These are phyloP conservation scores for Ustilago loliicola DNA, from an alignment of 1,284 basidiomycete species.

Conservation along the genomic window DNA sequence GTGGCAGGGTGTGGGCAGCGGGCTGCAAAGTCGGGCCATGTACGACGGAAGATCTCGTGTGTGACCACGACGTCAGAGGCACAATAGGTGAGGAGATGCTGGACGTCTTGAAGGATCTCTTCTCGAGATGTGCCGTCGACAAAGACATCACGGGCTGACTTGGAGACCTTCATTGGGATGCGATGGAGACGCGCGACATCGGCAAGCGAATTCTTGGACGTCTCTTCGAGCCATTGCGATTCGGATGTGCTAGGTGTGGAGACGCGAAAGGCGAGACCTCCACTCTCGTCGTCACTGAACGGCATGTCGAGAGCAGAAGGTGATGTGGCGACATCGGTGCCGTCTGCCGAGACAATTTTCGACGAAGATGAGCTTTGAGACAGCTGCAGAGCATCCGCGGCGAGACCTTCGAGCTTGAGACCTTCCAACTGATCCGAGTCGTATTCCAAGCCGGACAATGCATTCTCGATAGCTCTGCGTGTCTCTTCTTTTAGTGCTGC, in stretches of 20 bases:
- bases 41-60: constrained; percentile 82
- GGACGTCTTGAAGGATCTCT: constrained; percentile 79
- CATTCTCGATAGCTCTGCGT: constrained; percentile 51
- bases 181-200: constrained; percentile 94
- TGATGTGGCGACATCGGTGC: constrained; percentile 10
- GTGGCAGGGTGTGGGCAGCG: constrained; percentile 93
- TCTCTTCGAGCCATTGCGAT: constrained; percentile 86
- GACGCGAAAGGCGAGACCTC: constrained; percentile 37
- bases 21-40: constrained; percentile 85
- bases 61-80: constrained; percentile 87
- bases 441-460: constrained; percentile 51
- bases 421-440: constrained; percentile 53
- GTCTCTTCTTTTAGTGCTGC: constrained; percentile 69
- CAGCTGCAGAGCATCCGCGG: constrained; percentile 18
- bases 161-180: constrained; percentile 80
- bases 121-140: constrained; percentile 74
- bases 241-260: constrained; percentile 15
- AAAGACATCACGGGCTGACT: constrained; percentile 84
- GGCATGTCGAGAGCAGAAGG: constrained; percentile 43
- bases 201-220: constrained; percentile 89
- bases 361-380: constrained; percentile 6
- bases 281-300: constrained; percentile 45
- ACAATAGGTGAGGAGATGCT: constrained; percentile 88
- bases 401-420: constrained; percentile 52
- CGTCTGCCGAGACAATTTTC: constrained; percentile 4